Evolutionary conservation across 1,139 yeast genomes (phyloP).

Genomic region (Hemisphaericaspora xylanilytica): DNA sequence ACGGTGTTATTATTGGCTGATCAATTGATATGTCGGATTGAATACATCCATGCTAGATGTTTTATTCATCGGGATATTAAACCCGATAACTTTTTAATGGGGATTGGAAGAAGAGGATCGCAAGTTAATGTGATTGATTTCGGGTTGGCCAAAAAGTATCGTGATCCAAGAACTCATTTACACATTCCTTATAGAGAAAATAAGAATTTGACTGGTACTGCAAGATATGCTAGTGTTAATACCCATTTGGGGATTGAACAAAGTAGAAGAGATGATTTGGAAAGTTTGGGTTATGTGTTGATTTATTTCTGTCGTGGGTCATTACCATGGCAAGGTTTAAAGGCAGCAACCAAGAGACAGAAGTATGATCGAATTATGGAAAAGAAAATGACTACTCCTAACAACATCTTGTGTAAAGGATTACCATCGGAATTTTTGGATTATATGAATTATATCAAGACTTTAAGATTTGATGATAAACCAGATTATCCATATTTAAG

Average conservation of each 20-base stretch:
- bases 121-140: constrained; percentile 96
- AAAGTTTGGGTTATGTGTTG: constrained; percentile 90
- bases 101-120: constrained; percentile 91
- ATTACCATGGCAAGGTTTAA: constrained; percentile 97
- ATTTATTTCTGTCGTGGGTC: constrained; percentile 95
- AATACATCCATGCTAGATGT: constrained; percentile 92
- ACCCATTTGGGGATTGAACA: constrained; percentile 98
- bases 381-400: constrained; percentile 89
- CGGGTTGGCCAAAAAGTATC: constrained; percentile 92
- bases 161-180: constrained; percentile 93
- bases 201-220: constrained; percentile 95
- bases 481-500: constrained; percentile 93
- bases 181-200: constrained; percentile 97
- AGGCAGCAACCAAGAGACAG: constrained; percentile 95
- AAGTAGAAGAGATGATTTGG: constrained; percentile 94
- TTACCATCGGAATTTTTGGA: constrained; percentile 88
- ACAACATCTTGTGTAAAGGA: constrained; percentile 87
- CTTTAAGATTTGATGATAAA: constrained; percentile 90
- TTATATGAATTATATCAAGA: constrained; percentile 84
- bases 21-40: constrained; percentile 91
- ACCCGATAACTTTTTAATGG: constrained; percentile 97
- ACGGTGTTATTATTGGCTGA: constrained; percentile 92
- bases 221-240: constrained; percentile 92
- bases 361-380: constrained; percentile 97
- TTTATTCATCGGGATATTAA: constrained; percentile 91